These are phyloP conservation scores for Shiraia sp. DNA, from an alignment of 2,329 filamentous ascomycete species.

Conservation along the genomic window DNA sequence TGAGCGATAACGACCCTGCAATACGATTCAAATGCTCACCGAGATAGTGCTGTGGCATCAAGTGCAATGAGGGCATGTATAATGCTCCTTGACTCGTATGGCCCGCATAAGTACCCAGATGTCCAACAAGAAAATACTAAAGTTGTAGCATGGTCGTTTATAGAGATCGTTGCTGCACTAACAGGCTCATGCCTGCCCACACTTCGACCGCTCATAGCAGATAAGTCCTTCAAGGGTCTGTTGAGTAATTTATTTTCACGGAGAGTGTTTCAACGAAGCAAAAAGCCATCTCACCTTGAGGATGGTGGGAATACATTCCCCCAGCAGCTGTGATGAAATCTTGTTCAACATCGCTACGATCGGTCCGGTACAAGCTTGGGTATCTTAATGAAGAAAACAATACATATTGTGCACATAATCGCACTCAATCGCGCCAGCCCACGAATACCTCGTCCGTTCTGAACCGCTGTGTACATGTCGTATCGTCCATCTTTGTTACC, in stretches of 20 bases:
- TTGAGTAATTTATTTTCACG: too few relatives aligned
- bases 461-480: constrained; percentile 65
- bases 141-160: constrained; percentile 4
- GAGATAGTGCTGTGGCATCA: background rate
- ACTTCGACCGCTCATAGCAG: constrained; percentile 5
- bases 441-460: constrained; percentile 56
- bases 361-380: background rate
- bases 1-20: background rate
- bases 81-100: constrained; percentile 5
- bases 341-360: too few relatives aligned
- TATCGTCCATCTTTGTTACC: constrained; percentile 74
- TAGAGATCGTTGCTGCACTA: constrained; percentile 3
- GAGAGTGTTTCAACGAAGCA: too few relatives aligned
- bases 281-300: too few relatives aligned
- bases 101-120: constrained; percentile 1
- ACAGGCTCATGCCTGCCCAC: constrained; percentile 5
- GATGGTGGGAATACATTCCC: too few relatives aligned
- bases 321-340: too few relatives aligned
- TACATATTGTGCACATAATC: background rate
- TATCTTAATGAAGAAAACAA: constrained; percentile 11
- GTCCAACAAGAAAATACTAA: constrained; percentile 7
- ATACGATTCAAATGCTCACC: background rate
- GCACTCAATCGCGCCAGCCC: constrained; percentile 51
- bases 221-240: constrained; percentile 6
- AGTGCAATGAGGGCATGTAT: constrained; percentile 4